These are phyloP conservation scores for Candida andamanensis DNA, from an alignment of 805 yeast genomes.

Conservation along the genomic window DNA sequence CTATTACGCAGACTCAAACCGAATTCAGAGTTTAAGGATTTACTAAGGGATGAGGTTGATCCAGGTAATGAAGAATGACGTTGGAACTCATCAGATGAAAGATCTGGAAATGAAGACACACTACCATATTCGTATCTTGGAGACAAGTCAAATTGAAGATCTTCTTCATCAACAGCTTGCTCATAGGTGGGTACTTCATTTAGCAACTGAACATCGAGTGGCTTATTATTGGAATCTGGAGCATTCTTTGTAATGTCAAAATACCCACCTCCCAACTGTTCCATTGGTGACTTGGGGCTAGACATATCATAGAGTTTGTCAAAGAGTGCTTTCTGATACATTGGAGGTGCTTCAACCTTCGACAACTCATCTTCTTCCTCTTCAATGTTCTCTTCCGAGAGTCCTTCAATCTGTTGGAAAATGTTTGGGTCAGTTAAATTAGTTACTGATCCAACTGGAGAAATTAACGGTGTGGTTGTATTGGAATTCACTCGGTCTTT, in stretches of 20 bases:
- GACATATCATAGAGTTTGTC: constrained; percentile 35
- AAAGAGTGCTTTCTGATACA: constrained; percentile 34
- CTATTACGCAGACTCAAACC: background rate
- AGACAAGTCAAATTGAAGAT: constrained; percentile 14
- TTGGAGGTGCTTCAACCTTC: constrained; percentile 37
- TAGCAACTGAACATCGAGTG: constrained; percentile 20
- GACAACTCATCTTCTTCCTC: constrained; percentile 20
- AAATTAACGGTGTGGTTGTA: constrained; percentile 3
- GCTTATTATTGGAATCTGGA: background rate
- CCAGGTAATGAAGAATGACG: background rate
- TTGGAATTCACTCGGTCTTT: constrained; percentile 15
- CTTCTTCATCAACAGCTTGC: constrained; percentile 34
- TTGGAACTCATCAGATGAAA: background rate
- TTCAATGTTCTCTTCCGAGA: constrained; percentile 12
- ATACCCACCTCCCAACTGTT: constrained; percentile 30
- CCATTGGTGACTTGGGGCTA: constrained; percentile 31
- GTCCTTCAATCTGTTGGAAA: constrained; percentile 10
- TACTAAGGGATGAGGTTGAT: background rate
- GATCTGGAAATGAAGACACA: background rate
- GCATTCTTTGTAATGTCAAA: constrained; percentile 19
- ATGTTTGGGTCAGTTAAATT: constrained; percentile 2
- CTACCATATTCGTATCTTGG: constrained; percentile 14
- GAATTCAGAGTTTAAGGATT: background rate
- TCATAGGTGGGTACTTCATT: constrained; percentile 35
- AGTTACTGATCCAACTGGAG: constrained; percentile 4